Base-by-base conservation (phyloP, 2,329 filamentous ascomycete genomes). In the Lachnellula subtilissima region DNA sequence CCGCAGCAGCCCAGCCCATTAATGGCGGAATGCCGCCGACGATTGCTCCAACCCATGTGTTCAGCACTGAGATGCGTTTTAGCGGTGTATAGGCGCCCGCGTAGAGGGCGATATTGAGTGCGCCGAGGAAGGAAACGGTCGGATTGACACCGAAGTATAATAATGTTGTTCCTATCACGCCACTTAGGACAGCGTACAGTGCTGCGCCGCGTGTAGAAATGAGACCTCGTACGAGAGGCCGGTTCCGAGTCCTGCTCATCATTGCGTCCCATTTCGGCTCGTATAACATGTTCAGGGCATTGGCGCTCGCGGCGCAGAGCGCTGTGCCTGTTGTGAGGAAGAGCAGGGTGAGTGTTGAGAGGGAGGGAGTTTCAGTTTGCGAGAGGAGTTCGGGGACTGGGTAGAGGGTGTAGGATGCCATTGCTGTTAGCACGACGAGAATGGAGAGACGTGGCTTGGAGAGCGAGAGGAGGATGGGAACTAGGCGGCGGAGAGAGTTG, bases 1-100 rank as follows among this genome's bases (percentile, higher is more conserved):
- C 92, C 0, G 94, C 94, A 0, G 94, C 94, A 15, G 91, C 89
- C 94, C 94, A 99, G 62, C 94, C 94, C 94, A 99, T 99, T 35
- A 99, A 75, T 0, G 94, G 94, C 0, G 94, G 93, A 55, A 99
- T 96, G 1, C 88, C 92, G 59, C 94, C 94, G 0, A 99, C 90
- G 0, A 99, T 73, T 3, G 92, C 94, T 15, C 94, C 94, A 15
- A 95, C 82, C 94, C 94, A 99, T 0, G 94, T 99, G 69, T 99
- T 99, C 56, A 92, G 74, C 9, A 87, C 88, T 3, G 87, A 89
- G 12, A 97, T 76, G 6, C 91, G 86, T 74, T 99, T 99, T 67
- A 97, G 75, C 0, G 93, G 92, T 0, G 94, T 99, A 72, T 99
- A 99, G 0, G 92, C 77, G 55, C 89, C 93, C 0, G 92, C 94